A percentile compares a stretch with the other conserved stretches of the same genome.
Conservation (phyloP, 2,329 filamentous ascomycete species). For the Zymoseptoria passerinii region DNA sequence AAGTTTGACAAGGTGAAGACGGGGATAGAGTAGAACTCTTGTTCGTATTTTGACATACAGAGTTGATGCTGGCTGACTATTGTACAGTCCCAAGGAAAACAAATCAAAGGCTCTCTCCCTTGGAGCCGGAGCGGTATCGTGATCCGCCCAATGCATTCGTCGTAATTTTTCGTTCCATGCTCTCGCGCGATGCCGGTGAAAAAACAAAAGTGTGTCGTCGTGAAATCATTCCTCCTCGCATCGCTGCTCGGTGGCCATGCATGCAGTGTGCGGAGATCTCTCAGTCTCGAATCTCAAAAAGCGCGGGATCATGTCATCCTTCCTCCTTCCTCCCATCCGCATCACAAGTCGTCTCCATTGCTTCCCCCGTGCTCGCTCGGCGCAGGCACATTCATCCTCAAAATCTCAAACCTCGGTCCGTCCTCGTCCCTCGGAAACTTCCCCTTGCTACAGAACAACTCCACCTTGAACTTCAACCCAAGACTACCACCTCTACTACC, state of each 20-base stretch:
- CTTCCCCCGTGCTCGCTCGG: neutral
- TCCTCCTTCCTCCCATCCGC: neutral
- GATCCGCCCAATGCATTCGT: neutral
- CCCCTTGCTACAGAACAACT: conserved; percentile 36
- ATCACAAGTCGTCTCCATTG: neutral
- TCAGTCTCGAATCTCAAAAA: neutral
- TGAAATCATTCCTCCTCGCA: neutral
- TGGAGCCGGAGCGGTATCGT: neutral
- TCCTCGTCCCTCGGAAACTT: conserved; percentile 12
- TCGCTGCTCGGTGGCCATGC: neutral
- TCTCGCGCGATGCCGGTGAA: neutral
- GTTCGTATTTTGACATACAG: neutral
- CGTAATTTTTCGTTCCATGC: neutral
- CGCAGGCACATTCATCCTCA: neutral
- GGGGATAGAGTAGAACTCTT: neutral
- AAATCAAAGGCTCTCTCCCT: neutral
- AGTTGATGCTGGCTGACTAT: neutral
- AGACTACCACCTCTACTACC: conserved; percentile 29
- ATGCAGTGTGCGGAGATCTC: neutral
- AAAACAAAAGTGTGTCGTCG: neutral
- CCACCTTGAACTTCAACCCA: conserved; percentile 35
- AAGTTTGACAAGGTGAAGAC: conserved; percentile 10
- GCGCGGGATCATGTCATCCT: neutral
- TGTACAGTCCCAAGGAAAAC: neutral
- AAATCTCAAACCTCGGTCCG: conserved; percentile 3